Base-by-base conservation (phyloP, 2,329 filamentous ascomycete genomes). In the Cladosporium halotolerans region DNA sequence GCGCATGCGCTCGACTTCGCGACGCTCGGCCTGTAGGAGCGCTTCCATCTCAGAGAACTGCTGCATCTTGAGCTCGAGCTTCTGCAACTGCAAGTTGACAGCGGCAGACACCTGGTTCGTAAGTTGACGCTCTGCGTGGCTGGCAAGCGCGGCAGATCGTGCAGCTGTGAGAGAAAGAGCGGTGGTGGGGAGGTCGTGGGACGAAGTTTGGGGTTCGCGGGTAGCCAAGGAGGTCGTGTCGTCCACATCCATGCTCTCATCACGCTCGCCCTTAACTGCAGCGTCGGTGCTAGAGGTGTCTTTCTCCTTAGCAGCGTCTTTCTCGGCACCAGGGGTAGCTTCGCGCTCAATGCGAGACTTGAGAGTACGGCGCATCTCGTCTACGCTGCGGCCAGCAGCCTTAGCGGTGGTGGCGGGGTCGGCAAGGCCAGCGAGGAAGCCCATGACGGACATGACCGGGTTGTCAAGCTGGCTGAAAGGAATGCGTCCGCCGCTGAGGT, bases 1-100 rank as follows among this genome's bases (percentile, higher is more conserved):
- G 31, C 92, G 84, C 39, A 88, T 89, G 54, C 91, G 83, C 72
- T 99, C 93, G 18, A 99, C 79, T 71, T 99, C 93, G 56, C 91
- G 83, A 55, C 92, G 85, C 74, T 99, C 93, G 5, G 91, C 89
- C 63, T 95, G 88, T 47, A 99, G 78, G 42, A 96, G 85, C 14
- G 88, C 81, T 72, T 99, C 93, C 80, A 99, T 91, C 70, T 99
- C 93, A 63, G 88, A 86, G 72, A 99, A 99, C 69, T 97, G 95
- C 66, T 89, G 85, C 55, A 99, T 79, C 73, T 99, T 99, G 63
- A 97, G 77, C 72, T 97, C 90, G 57, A 97, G 84, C 73, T 99
- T 99, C 67, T 96, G 86, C 33, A 97, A 77, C n/a, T 89, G 92
- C 10, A 95, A 79, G 67, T 99, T 99, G 49, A 96, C 89, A 0